Evolutionary conservation across 768 basidiomycete genomes (phyloP), one percentile per base, ranked within the genome.

Genomic region (Suillus luteus): DNA sequence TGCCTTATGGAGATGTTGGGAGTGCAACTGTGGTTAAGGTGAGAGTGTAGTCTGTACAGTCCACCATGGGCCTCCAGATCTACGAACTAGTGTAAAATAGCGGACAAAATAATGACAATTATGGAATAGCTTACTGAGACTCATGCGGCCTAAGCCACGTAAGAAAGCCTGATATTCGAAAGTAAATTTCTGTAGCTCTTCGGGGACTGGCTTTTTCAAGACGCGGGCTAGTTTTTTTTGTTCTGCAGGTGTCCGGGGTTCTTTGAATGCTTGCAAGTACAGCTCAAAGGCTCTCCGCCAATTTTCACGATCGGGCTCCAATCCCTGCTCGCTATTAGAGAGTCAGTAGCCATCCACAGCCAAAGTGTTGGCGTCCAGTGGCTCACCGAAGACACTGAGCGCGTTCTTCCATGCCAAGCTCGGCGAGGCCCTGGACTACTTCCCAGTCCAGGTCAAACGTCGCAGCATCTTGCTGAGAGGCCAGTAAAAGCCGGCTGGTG

Each of bases 21-120:
- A 19, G 78, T 74, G 75, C 95, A 97, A 8, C 83, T 83, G 73
- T 97, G 95, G 75, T 96, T 97, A 37, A 96, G 74, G 68, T 95
- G 92, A 2, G 93, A 90, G 72, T 96, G 93, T 5, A 95, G 82
- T 24, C 83, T 84, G 76, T 95, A 96, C 11, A 96, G 79, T 2
- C 93, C 94, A 2, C 93, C 93, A 61, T 95, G 92, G 2, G 89
- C 85, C 76, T 95, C 94, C 59, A 95, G 79, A 70, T 95, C 90
- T 90, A 59, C 8, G 11, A 46, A 8, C 52, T 37, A 43, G 46
- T 44, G 64, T 61, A 24, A 48, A 54, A 62, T 41, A 61, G 59
- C 43, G 61, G n/a, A 63, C 62, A 43, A 24, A 17, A 17, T 55
- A 31, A 52, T 65, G 52, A 15, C 22, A 24, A 24, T 8, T 33